A percentile compares a stretch with the other conserved stretches of the same genome.
phyloP scores from a whole-genome alignment of 495 filamentous ascomycete species.

The Aspergillus ellipticus region DNA sequence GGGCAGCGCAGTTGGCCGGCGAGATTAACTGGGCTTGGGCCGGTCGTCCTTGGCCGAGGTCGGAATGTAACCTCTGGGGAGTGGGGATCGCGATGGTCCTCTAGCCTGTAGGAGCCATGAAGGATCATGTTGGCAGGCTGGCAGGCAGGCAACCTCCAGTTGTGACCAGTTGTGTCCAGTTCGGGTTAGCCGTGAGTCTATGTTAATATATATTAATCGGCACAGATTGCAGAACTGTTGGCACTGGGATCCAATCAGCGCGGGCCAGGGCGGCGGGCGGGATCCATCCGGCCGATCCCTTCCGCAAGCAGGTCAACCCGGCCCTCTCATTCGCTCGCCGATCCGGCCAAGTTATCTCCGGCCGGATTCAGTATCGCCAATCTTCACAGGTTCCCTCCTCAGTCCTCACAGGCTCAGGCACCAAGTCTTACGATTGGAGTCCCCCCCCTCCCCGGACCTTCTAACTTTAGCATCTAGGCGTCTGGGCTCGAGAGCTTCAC shows the following conservation, averaged over 20 bases:
- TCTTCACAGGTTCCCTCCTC: too few relatives aligned
- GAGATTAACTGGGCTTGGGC: not conserved
- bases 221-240: not conserved
- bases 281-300: not conserved
- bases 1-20: too few relatives aligned
- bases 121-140: too few relatives aligned
- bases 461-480: too few relatives aligned
- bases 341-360: not conserved
- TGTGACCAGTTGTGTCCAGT: too few relatives aligned
- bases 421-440: not conserved
- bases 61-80: not conserved
- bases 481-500: too few relatives aligned
- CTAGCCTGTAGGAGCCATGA: not conserved
- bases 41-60: not conserved
- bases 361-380: too few relatives aligned
- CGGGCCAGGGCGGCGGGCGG: not conserved
- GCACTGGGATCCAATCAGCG: not conserved
- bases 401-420: too few relatives aligned
- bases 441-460: too few relatives aligned
- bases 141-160: too few relatives aligned
- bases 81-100: not conserved
- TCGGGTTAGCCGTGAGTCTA: too few relatives aligned
- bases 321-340: not conserved
- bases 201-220: not conserved
- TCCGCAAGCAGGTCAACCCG: not conserved